Conservation (phyloP, 2,329 filamentous ascomycete genomes). For the Chaetomiaceae sp. region DNA sequence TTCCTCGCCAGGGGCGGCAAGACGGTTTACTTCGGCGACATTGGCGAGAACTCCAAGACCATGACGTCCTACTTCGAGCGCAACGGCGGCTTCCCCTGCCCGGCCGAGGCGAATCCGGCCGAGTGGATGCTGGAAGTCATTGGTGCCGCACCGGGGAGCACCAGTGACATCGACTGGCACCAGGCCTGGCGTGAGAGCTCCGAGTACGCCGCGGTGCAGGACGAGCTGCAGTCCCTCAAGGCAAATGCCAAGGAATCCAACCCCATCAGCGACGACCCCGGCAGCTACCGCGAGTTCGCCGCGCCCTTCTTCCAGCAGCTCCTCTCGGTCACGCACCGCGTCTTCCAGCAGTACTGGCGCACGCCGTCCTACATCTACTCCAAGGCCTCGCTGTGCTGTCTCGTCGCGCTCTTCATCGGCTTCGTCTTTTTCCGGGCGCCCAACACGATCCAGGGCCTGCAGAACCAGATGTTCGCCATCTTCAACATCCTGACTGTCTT, state of each 20-base stretch:
- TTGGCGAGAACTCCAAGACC: slow-evolving; percentile 52
- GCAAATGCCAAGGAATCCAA: background rate
- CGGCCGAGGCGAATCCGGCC: background rate
- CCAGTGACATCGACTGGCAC: background rate
- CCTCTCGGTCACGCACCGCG: background rate
- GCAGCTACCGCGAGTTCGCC: background rate
- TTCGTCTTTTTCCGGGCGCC: slow-evolving; percentile 44
- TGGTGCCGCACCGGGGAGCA: background rate
- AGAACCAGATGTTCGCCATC: slow-evolving; percentile 81
- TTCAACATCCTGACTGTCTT: slow-evolving; percentile 72
- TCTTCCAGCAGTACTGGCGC: background rate
- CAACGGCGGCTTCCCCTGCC: background rate
- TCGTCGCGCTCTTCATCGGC: background rate
- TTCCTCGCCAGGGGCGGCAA: slow-evolving; percentile 59
- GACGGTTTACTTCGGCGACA: slow-evolving; percentile 64
- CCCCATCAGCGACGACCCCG: too few species aligned
- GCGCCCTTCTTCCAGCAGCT: background rate
- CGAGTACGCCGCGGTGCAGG: background rate
- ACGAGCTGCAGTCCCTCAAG: background rate
- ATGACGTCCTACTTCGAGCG: slow-evolving; percentile 33
- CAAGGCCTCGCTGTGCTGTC: background rate
- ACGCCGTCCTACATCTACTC: background rate
- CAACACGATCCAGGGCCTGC: slow-evolving; percentile 68
- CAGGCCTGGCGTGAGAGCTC: background rate
- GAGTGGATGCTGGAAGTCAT: background rate